Evolutionary conservation across 2,329 filamentous ascomycete genomes (phyloP), one percentile per base, ranked within the genome.

Genomic region (Diaporthe sp.): DNA sequence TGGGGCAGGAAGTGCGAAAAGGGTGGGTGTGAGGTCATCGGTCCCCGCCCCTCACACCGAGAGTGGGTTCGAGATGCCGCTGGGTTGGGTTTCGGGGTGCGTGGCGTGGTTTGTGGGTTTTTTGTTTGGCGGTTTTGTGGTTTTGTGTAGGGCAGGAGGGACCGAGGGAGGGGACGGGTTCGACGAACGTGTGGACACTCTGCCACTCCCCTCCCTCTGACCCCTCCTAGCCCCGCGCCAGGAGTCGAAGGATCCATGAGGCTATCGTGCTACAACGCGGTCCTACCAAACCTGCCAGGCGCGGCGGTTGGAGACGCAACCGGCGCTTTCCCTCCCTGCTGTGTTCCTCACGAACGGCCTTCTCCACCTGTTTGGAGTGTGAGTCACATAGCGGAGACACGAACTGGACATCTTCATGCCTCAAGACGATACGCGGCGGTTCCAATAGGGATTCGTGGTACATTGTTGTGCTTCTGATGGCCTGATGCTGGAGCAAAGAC

Each of bases 11-110:
- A 19, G 31, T 19, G 55, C 19, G 34, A 25, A 37, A 10, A n/a
- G 49, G 12, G 51, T 28, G 51, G 46, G 34, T 51, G 65, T 68
- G 65, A 68, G 65, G 65, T 68, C 65, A 68, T 68, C 22, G 46
- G 22, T 28, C 46, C 31, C 65, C 28, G 58, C 39, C 65, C 61
- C 46, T 53, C 46, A 25, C 65, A 39, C 46, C 65, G 46, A 53
- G 49, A 62, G 65, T 68, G 65, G 65, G 46, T 68, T 68, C 46
- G 31, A 19, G 28, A 49, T n/a, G 65, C 65, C 46, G 65, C 65
- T 68, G 46, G 65, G 65, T 68, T 68, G 65, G 65, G 46, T 68
- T 53, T 53, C 65, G 31, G 25, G 22, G 9, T 53, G 51, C 65
- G 8, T 37, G 65, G 65, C 65, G 34, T 68, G 65, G 34, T 39